These are phyloP conservation scores for Petrea volubilis DNA, from an alignment of 257 asterid genomes.

Conservation along the genomic window DNA sequence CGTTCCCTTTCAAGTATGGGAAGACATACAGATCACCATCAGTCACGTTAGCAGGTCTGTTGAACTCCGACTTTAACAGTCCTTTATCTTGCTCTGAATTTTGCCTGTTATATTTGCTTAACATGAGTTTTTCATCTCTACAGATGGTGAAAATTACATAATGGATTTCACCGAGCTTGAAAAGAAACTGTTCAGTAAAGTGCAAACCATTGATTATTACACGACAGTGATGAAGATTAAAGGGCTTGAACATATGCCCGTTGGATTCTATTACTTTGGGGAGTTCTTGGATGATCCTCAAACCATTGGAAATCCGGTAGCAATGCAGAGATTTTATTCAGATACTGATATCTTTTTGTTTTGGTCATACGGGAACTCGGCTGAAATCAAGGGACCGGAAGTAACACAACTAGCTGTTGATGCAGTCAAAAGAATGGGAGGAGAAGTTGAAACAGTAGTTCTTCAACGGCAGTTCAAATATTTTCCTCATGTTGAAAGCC, in stretches of 20 bases:
- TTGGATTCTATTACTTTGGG: constrained; percentile 76
- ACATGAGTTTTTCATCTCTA: not conserved
- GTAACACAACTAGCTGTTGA: constrained; percentile 59
- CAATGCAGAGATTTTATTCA: constrained; percentile 70
- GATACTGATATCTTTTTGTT: constrained; percentile 65
- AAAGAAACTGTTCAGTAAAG: constrained; percentile 65
- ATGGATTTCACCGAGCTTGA: constrained; percentile 67
- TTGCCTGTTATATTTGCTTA: constrained; percentile 9
- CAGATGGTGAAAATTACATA: constrained; percentile 42
- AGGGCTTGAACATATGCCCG: constrained; percentile 69
- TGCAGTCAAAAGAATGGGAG: constrained; percentile 74
- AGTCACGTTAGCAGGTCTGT: constrained; percentile 36
- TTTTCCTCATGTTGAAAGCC: constrained; percentile 72
- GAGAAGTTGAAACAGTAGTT: constrained; percentile 46
- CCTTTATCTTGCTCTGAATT: not conserved
- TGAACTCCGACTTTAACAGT: not conserved
- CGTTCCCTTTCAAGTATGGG: constrained; percentile 66
- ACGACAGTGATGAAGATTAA: constrained; percentile 79
- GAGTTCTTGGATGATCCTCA: constrained; percentile 81
- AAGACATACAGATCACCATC: constrained; percentile 56
- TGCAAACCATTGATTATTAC: constrained; percentile 71
- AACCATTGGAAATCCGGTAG: constrained; percentile 83
- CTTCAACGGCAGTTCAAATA: constrained; percentile 72
- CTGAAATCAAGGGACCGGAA: constrained; percentile 40
- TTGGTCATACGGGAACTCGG: constrained; percentile 88